Base-by-base conservation (phyloP, 1,139 yeast species). In the Suhomyces kunorum region DNA sequence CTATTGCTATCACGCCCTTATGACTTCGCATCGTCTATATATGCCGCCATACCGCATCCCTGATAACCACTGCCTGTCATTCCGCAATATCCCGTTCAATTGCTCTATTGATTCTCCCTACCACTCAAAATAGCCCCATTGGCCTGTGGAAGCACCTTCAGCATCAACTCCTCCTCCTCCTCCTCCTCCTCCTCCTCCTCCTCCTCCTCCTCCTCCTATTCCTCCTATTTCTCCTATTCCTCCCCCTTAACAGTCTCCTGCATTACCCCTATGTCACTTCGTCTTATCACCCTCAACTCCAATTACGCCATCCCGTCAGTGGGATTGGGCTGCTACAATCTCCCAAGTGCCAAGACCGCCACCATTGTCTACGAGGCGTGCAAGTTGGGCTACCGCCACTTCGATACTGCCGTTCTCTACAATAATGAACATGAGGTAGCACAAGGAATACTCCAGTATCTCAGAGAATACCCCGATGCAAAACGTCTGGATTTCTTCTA, bases 401-500 rank as follows among this genome's bases (percentile, higher is more conserved):
- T 82, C 45, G 87, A 82, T 55, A 76, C 83, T 12, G 88, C 87
- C 4, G 71, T 66, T 3, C 55, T 73, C 44, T 81, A 81, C 53
- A 72, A 67, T 3, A 81, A 81, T 52, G 86, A 81, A 53, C 50
- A 46, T n/a, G 78, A 75, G 49, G 81, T 78, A 20, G 83, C 82
- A 9, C 58, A 66, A 30, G 87, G 82, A 0, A 74, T 79, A 18
- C 24, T 46, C 12, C 51, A 67, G 35, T 83, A 81, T 78, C 46
- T 83, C n/a, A 51, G 63, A 4, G 78, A 76, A 28, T 73, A 73
- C 31, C 76, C 80, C 0, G 46, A 44, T 5, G 61, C 71, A 36
- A 68, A 68, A 42, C 64, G 94, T 35, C 66, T 64, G 32, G 89
- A 84, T 23, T 75, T 87, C 16, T 83, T 78, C 51, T 85, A 81